Percentiles rank a stretch among this genome's conserved stretches.
Evolutionary conservation across 2,329 filamentous ascomycete species (phyloP).

Genomic region (Alternaria conjuncta): DNA sequence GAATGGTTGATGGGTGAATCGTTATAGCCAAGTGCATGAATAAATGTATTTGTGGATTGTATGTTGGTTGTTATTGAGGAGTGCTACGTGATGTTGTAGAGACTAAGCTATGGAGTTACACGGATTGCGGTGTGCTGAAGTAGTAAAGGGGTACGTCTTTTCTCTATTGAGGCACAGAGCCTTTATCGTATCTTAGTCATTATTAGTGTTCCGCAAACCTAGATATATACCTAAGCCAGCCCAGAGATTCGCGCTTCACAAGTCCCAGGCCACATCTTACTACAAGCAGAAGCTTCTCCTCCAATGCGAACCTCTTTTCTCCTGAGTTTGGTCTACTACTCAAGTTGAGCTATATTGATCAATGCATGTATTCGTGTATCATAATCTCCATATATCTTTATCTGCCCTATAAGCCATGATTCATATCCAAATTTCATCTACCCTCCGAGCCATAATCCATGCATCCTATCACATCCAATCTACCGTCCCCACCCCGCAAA

Average conservation of each 20-base stretch:
- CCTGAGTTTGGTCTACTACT: fast-evolving
- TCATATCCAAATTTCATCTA: too few relatives aligned
- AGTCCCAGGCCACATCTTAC: neutral
- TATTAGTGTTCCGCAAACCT: neutral
- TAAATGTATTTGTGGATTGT: neutral
- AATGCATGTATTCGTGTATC: neutral
- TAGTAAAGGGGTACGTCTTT: too few relatives aligned
- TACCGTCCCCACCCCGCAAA: neutral
- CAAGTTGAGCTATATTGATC: neutral
- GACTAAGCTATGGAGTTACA: too few relatives aligned
- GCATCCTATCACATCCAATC: neutral
- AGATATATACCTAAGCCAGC: neutral
- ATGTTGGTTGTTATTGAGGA: neutral
- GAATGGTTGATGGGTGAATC: constrained; percentile 1
- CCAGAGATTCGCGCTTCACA: neutral
- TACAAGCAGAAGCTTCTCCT: neutral
- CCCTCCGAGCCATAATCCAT: neutral
- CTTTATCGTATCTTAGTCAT: fast-evolving
- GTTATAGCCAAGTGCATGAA: neutral
- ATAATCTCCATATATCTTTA: neutral
- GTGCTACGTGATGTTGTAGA: neutral
- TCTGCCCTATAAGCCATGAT: neutral
- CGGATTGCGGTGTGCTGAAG: too few relatives aligned
- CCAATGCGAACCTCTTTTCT: neutral
- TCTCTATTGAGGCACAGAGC: fast-evolving